Evolutionary conservation across 2,329 filamentous ascomycete genomes (phyloP).

Genomic region (Botrytis byssoidea): DNA sequence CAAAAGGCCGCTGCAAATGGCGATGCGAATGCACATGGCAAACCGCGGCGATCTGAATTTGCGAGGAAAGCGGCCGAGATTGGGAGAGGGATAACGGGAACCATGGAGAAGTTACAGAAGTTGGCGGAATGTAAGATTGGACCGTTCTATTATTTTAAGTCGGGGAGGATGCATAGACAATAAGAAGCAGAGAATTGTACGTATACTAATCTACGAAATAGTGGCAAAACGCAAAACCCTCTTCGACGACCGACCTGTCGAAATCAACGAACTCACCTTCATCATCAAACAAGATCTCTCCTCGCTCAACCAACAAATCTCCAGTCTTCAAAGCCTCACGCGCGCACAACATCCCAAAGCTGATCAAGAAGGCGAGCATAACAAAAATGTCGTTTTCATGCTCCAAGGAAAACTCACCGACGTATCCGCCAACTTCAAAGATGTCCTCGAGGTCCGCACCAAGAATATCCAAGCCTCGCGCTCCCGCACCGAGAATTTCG

Average conservation of each 20-base stretch:
- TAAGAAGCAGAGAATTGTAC: background rate
- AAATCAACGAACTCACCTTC: constrained; percentile 95
- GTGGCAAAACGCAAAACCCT: constrained; percentile 95
- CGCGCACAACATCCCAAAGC: constrained; percentile 69
- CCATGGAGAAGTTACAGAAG: constrained; percentile 93
- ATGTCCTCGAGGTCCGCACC: constrained; percentile 91
- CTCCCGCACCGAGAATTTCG: constrained; percentile 92
- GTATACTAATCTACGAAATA: constrained; percentile 37
- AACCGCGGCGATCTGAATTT: constrained; percentile 78
- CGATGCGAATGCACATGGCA: constrained; percentile 45
- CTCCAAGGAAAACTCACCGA: constrained; percentile 89
- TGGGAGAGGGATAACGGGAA: constrained; percentile 83
- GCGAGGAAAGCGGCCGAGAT: constrained; percentile 89
- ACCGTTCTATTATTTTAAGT: too few species aligned
- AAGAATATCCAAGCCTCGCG: constrained; percentile 97
- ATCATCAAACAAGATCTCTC: constrained; percentile 98
- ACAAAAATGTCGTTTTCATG: constrained; percentile 93
- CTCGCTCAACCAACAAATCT: constrained; percentile 81
- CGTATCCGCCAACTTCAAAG: constrained; percentile 94
- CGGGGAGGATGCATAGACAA: background rate
- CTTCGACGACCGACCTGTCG: constrained; percentile 93
- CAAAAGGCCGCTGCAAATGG: constrained; percentile 65
- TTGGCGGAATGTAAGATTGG: constrained; percentile 69
- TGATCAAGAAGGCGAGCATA: constrained; percentile 90
- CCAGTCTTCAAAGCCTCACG: constrained; percentile 73